Conservation (phyloP, 2,329 filamentous ascomycete species). For the Aspergillus eucalypticola region DNA sequence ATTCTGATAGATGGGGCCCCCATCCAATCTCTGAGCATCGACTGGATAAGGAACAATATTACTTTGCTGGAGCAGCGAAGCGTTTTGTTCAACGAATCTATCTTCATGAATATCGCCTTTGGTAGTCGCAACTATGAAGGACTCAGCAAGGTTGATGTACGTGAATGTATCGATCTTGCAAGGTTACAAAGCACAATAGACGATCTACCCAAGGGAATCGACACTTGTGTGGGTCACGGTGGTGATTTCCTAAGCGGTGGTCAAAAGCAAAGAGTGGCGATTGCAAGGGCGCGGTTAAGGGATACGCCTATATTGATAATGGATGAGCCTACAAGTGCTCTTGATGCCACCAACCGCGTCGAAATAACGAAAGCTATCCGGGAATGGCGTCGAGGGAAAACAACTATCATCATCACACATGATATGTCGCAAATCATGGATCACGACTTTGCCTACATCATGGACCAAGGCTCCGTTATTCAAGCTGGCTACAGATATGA, state of each 20-base stretch:
- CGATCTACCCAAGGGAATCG: conserved; percentile 66
- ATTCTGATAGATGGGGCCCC: conserved; percentile 68
- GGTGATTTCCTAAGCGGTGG: conserved; percentile 77
- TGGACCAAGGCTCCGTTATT: conserved; percentile 68
- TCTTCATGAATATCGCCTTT: conserved; percentile 76
- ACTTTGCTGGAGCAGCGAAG: conserved; percentile 81
- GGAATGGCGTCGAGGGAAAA: conserved; percentile 75
- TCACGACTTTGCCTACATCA: conserved; percentile 75
- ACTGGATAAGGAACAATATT: conserved; percentile 76
- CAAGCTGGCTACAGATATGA: conserved; percentile 66
- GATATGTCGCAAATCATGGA: conserved; percentile 74
- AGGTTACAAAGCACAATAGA: conserved; percentile 68
- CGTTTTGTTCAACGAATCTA: conserved; percentile 76
- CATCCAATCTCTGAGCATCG: conserved; percentile 61
- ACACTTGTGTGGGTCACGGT: conserved; percentile 70
- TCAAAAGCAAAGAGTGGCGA: conserved; percentile 76
- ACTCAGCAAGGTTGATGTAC: conserved; percentile 58
- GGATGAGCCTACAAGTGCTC: conserved; percentile 83
- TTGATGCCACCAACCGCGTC: conserved; percentile 71
- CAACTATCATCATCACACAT: conserved; percentile 91
- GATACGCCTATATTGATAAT: conserved; percentile 80
- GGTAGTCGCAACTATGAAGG: conserved; percentile 56
- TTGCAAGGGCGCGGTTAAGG: conserved; percentile 75
- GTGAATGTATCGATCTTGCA: conserved; percentile 64
- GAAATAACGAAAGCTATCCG: conserved; percentile 74